Base-by-base conservation (phyloP, 805 yeast genomes). In the Monosporozyma unispora region DNA sequence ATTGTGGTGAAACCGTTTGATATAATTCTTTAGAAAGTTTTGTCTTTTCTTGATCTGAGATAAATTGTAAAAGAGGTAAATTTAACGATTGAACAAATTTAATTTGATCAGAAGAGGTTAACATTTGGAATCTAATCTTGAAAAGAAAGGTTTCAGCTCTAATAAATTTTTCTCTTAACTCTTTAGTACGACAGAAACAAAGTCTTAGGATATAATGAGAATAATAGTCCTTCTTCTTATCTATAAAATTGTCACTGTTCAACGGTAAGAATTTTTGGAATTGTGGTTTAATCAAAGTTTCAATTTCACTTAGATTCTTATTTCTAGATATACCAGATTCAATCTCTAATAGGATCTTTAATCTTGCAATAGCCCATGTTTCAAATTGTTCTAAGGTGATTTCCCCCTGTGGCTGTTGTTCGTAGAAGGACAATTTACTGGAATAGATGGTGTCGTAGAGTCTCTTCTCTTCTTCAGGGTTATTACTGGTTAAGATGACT, bases 331-430 rank as follows among this genome's bases (percentile, higher is more conserved):
- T 60, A 54, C 85, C 79, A 1, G 87, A 77, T 60, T 91, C 97
- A 46, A 93, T 82, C 62, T 88, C 96, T 48, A 89, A 77, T 51
- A 93, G 72, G 8, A 93, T 79, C 61, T 84, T 81, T 54, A 91
- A 73, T 52, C 99, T 71, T 61, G 91, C 98, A 48, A 93, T 83
- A 4, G 98, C 98, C 96, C 97, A 93, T 4, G 76, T 74, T 68
- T 93, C 99, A 67, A 93, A 93, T 59, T 93, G 87, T 54, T 90
- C 97, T 16, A 93, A 67, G 0, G 97, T 87, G 58, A 93, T 82
- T 66, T 93, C 98, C 12, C 82, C 81, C 29, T 75, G 68, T 0
- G 98, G 98, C 10, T 96, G 93, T 5, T 70, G 54, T 23, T 72
- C 77, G 67, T 93, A 93, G 59, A 91, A 79, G 19, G 87, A 80